Base-by-base conservation (phyloP, 2,329 filamentous ascomycete genomes). In the Ilyonectria destructans region DNA sequence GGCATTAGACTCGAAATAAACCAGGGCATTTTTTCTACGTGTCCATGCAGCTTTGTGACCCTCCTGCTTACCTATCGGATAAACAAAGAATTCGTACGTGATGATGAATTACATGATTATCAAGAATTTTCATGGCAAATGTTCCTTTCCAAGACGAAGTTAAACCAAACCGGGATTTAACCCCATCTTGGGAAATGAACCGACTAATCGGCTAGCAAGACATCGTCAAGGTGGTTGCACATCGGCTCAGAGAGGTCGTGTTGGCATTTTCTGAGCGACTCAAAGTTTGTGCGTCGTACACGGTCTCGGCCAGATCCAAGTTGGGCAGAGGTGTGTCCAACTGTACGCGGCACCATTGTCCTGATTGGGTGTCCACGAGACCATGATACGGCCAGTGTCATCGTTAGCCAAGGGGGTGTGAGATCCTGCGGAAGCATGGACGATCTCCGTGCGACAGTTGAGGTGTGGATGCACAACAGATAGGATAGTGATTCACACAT, bases 1-100 rank as follows among this genome's bases (percentile, higher is more conserved):
- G 61, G 54, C 46, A 64, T 52, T 58, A 33, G 17, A 26, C 46
- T 58, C 46, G 55, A 31, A 54, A 54, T 23, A 33, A 33, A 43
- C 46, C 46, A 64, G 31, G 31, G 46, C 31, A 31, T 37, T 45
- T 19, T 17, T 19, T 49, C 6, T 6, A 3, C 49, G 8, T 19
- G 9, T 33, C 19, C 29, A 54, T 37, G 12, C 4, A n/a, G 17
- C 4, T 15, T 4, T 19, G 29, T 5, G 17, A 33, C 17, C 26
- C 8, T 29, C 19, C 29, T 35, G 10, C 12, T 54, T 15, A 15
- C 12, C 6, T 35, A 13, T 54, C 12, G 3, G 29, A 4, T 21
- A 21, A 4, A 35, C 10, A 13, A 7, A 9, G n/a, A 33, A 54
- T 31, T n/a, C n/a, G 29, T 1, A 31, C 9, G 4, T 17, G 17